Evolutionary conservation across 768 basidiomycete species (phyloP), one percentile per base, ranked within the genome.

Genomic region (Calocera viscosa): DNA sequence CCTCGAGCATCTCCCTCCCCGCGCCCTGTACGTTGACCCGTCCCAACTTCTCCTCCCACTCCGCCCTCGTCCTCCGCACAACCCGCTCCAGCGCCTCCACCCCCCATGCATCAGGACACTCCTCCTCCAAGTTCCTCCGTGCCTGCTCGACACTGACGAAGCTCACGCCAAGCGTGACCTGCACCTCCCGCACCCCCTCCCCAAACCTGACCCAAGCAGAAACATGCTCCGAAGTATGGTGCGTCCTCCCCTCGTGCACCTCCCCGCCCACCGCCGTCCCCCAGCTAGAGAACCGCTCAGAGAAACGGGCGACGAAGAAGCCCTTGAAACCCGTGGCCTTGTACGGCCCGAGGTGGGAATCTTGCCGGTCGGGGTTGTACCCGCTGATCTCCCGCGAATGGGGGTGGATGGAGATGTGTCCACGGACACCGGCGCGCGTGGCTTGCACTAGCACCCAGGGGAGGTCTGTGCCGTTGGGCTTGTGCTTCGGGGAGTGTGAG

Each of bases 111-210:
- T 83, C 78, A 0, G 80, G 79, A 47, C 82, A 78, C 69, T 84
- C 83, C 1, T 72, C 76, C 30, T 82, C 81, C 65, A 85, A 69
- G 69, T 84, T 84, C 67, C 72, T 70, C 39, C 82, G 74, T 0
- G 87, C 87, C 68, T 89, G 88, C 1, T 86, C 84, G 7, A 84
- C 76, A 0, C 86, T 88, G 67, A 90, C 87, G 73, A 89, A 89
- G 2, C 88, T 89, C 2, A 87, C 86, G 1, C 86, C 87, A 1
- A 90, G 78, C 12, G 85, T 78, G 8, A 87, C 82, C 5, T 82
- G 79, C 43, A 88, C 77, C 7, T 73, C 68, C 14, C 74, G 72
- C 24, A 77, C 72, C 1, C 70, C 68, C 1, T 65, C 64, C 0
- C 73, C 70, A 63, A 76, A 76, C 17, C 73, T 68, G 10, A 74